Evolutionary conservation across 352 stramenopile genomes (phyloP).

Genomic region (Globisporangium orthogonon): DNA sequence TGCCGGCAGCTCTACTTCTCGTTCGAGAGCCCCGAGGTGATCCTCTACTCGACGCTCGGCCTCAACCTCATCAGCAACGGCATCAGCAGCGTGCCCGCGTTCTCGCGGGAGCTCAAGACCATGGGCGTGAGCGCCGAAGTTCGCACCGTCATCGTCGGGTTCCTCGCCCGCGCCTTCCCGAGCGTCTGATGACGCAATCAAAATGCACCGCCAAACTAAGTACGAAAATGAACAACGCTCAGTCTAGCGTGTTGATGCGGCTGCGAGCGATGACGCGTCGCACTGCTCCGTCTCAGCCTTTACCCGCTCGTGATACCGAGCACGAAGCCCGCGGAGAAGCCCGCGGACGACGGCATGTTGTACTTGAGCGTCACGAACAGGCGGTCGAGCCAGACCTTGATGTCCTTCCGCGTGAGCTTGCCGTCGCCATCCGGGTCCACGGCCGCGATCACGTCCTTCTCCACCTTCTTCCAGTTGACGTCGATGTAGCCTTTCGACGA

Average conservation of each 20-base stretch:
- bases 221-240: too few species aligned
- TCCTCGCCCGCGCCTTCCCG: conserved; percentile 69
- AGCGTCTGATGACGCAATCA: conserved; percentile 26
- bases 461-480: conserved; percentile 88
- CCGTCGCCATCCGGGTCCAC: conserved; percentile 80
- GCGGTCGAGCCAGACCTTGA: conserved; percentile 71
- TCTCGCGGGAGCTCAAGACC: conserved; percentile 73
- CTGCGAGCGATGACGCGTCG: not conserved
- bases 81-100: conserved; percentile 74
- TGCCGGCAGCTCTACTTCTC: conserved; percentile 65
- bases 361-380: conserved; percentile 67
- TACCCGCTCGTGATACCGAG: conserved; percentile 33
- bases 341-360: conserved; percentile 79
- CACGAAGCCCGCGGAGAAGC: conserved; percentile 72
- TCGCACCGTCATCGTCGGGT: conserved; percentile 70
- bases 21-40: conserved; percentile 63
- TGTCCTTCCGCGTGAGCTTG: conserved; percentile 79
- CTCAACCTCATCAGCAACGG: conserved; percentile 84
- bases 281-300: too few species aligned
- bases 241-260: not conserved
- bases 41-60: conserved; percentile 77
- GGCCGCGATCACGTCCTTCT: conserved; percentile 78
- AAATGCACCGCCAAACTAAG: not conserved
- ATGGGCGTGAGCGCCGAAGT: conserved; percentile 68
- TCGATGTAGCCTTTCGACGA: conserved; percentile 85